A percentile compares a stretch with the other conserved stretches of the same genome.
phyloP scores from a whole-genome alignment of 805 yeast species.

The Clavispora phyllophila region DNA sequence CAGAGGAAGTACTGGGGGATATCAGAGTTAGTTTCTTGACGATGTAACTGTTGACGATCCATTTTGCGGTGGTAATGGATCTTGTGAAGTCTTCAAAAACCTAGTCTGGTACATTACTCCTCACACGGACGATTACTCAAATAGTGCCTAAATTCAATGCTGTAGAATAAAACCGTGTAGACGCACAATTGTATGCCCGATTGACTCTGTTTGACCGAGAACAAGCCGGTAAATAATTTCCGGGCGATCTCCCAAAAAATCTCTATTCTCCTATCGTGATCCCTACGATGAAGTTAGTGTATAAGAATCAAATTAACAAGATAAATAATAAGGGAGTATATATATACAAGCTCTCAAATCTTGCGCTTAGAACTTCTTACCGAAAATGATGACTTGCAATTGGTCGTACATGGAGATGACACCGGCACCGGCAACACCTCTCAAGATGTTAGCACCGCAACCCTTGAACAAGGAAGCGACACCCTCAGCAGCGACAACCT shows the following conservation, averaged over 20 bases:
- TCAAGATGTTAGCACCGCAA: conserved; percentile 98
- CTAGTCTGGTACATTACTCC: background rate
- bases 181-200: background rate
- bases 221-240: too few species aligned
- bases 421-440: conserved; percentile 99
- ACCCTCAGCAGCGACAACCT: conserved; percentile 97
- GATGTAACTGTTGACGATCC: background rate
- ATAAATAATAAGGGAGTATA: conserved; percentile 13
- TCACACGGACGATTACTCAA: background rate
- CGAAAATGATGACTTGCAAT: conserved; percentile 89
- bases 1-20: background rate
- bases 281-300: background rate
- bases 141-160: background rate
- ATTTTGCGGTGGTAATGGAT: background rate
- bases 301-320: conserved; percentile 9
- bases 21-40: background rate
- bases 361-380: conserved; percentile 70
- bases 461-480: conserved; percentile 91
- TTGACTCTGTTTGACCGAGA: background rate
- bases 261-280: too few species aligned
- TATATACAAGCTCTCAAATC: conserved; percentile 14
- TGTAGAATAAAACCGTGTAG: background rate
- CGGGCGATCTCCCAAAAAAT: too few species aligned
- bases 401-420: conserved; percentile 97
- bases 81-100: background rate